A percentile compares a stretch with the other conserved stretches of the same genome.
These are phyloP conservation scores for Hymenoscyphus salicellus DNA, from an alignment of 2,329 filamentous ascomycete species.

Conservation along the genomic window DNA sequence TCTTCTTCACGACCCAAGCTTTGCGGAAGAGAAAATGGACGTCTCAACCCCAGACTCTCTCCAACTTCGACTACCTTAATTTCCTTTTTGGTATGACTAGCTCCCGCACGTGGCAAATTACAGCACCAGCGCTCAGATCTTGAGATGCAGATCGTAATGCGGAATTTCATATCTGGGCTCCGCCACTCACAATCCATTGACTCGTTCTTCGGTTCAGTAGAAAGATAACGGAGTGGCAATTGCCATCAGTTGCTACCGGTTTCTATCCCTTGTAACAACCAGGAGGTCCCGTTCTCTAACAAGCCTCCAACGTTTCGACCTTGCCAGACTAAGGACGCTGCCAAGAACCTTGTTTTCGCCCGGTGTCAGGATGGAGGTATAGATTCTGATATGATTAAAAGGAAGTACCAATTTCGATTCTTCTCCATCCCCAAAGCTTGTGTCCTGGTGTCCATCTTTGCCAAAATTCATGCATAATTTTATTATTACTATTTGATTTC, in stretches of 20 bases:
- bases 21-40: too few relatives aligned
- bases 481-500: not conserved
- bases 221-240: not conserved
- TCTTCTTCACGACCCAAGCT: too few relatives aligned
- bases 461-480: not conserved
- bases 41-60: too few relatives aligned
- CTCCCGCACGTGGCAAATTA: not conserved
- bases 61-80: too few relatives aligned
- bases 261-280: constrained; percentile 1
- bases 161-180: not conserved
- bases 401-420: not conserved
- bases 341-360: not conserved
- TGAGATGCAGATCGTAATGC: not conserved
- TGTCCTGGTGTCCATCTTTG: not conserved
- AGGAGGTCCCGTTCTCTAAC: not conserved
- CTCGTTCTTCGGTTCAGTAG: not conserved
- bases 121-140: not conserved
- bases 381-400: not conserved
- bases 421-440: not conserved
- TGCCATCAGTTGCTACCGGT: not conserved
- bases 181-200: not conserved
- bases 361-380: not conserved
- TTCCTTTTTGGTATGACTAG: too few relatives aligned
- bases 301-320: not conserved
- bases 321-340: not conserved